These are phyloP conservation scores for Syncephalis fuscata DNA, from an alignment of 371 early-diverging fungal species.

Conservation along the genomic window DNA sequence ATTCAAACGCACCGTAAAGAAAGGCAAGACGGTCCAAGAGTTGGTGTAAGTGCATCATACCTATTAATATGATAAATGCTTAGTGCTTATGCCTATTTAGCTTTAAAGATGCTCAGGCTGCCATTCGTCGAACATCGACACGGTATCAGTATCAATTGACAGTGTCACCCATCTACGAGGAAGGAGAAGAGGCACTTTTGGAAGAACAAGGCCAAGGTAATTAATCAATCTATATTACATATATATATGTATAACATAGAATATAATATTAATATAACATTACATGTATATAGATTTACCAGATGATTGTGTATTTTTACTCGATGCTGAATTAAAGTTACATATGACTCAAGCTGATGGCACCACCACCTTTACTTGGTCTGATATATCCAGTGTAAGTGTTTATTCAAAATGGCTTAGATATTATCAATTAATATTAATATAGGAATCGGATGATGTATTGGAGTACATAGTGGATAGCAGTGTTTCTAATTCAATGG, in stretches of 20 bases:
- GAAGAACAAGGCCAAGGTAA: constrained; percentile 4
- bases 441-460: constrained; percentile 11
- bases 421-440: background rate
- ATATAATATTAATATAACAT: too few species aligned
- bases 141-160: constrained; percentile 43
- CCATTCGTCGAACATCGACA: constrained; percentile 32
- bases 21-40: constrained; percentile 13
- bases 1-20: constrained; percentile 13
- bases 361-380: constrained; percentile 9
- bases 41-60: constrained; percentile 14
- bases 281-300: background rate
- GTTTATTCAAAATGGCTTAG: constrained; percentile 8
- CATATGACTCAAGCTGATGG: constrained; percentile 11
- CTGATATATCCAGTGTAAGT: constrained; percentile 14
- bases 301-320: background rate
- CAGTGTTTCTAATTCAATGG: constrained; percentile 13
- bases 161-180: constrained; percentile 44
- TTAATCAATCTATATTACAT: too few species aligned
- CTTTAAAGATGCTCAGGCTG: constrained; percentile 30
- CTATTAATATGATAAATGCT: too few species aligned
- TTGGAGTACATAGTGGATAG: constrained; percentile 24
- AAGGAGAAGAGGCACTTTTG: constrained; percentile 48
- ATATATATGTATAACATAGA: too few species aligned
- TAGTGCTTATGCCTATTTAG: constrained; percentile 5
- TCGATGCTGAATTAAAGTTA: background rate